A percentile compares a stretch with the other conserved stretches of the same genome.
These are phyloP conservation scores for Schrenkiella parvula DNA, from an alignment of 345 rosid species.

Conservation along the genomic window DNA sequence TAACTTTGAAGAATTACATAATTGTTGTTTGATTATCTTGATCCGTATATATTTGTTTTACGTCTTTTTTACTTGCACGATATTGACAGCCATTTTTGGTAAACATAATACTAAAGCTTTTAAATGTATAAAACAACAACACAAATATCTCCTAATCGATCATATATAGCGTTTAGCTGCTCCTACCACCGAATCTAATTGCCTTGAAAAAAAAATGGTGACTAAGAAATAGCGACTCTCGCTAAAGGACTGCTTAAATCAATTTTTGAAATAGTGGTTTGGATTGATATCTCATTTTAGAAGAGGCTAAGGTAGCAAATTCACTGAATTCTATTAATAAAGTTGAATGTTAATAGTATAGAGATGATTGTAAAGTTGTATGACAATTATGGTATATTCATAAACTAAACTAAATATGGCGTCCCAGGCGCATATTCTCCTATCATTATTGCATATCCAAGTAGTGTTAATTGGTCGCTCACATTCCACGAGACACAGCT, in stretches of 20 bases:
- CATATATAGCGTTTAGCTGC: not conserved
- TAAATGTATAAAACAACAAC: not conserved
- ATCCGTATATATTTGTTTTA: not conserved
- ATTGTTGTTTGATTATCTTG: not conserved
- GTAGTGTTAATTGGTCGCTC: conserved; percentile 39
- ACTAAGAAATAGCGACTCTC: not conserved
- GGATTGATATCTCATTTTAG: not conserved
- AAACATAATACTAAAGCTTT: too few species aligned
- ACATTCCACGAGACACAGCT: conserved; percentile 54
- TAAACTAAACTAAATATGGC: conserved; percentile 13
- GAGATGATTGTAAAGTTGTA: not conserved
- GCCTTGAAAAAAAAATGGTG: not conserved
- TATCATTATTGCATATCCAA: conserved; percentile 33
- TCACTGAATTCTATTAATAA: not conserved
- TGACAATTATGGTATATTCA: not conserved
- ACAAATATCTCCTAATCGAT: not conserved
- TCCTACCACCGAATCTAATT: not conserved
- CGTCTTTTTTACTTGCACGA: not conserved
- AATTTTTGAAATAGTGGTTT: not conserved
- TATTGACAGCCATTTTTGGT: not conserved
- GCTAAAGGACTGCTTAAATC: not conserved
- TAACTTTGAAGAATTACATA: not conserved
- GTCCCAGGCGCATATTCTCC: conserved; percentile 27
- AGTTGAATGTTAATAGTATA: not conserved
- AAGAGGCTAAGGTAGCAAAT: not conserved